These are phyloP conservation scores for Phialophora expanda DNA, from an alignment of 2,329 filamentous ascomycete genomes.

Conservation along the genomic window DNA sequence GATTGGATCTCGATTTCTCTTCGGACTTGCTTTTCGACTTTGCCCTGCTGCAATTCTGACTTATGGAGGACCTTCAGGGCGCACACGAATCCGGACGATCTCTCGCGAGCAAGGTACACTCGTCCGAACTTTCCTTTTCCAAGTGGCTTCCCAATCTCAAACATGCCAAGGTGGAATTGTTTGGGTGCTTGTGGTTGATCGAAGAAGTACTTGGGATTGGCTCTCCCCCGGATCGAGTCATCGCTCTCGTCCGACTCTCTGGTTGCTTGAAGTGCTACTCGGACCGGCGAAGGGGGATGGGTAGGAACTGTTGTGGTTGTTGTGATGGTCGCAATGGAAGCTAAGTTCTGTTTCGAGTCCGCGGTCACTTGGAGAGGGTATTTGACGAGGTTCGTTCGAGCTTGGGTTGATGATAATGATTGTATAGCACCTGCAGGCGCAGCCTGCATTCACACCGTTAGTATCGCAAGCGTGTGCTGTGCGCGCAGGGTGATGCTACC, in stretches of 20 bases:
- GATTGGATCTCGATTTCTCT: slow-evolving; percentile 90
- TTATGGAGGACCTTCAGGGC: slow-evolving; percentile 88
- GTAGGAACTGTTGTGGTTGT: slow-evolving; percentile 42
- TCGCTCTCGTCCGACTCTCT: slow-evolving; percentile 57
- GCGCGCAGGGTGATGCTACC: slow-evolving; percentile 56
- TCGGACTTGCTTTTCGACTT: slow-evolving; percentile 84
- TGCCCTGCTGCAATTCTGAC: slow-evolving; percentile 76
- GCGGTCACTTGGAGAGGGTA: slow-evolving; percentile 80
- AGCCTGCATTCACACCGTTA: slow-evolving; percentile 17
- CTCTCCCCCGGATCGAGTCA: slow-evolving; percentile 30
- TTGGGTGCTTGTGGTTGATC: slow-evolving; percentile 60
- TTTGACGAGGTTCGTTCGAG: slow-evolving; percentile 83
- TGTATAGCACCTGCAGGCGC: slow-evolving; percentile 32
- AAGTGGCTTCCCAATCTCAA: slow-evolving; percentile 85
- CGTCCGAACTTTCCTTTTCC: slow-evolving; percentile 88
- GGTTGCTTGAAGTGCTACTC: slow-evolving; percentile 56
- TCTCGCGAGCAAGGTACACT: slow-evolving; percentile 83
- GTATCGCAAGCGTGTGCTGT: background rate
- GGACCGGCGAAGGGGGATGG: slow-evolving; percentile 57
- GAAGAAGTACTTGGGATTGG: slow-evolving; percentile 51
- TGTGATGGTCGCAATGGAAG: slow-evolving; percentile 60
- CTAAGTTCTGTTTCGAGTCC: slow-evolving; percentile 59
- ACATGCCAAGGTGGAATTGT: slow-evolving; percentile 88
- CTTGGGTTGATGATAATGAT: slow-evolving; percentile 56
- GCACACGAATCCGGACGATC: slow-evolving; percentile 79